These are phyloP conservation scores for Solanum sitiens DNA, from an alignment of 257 asterid species.

Conservation along the genomic window DNA sequence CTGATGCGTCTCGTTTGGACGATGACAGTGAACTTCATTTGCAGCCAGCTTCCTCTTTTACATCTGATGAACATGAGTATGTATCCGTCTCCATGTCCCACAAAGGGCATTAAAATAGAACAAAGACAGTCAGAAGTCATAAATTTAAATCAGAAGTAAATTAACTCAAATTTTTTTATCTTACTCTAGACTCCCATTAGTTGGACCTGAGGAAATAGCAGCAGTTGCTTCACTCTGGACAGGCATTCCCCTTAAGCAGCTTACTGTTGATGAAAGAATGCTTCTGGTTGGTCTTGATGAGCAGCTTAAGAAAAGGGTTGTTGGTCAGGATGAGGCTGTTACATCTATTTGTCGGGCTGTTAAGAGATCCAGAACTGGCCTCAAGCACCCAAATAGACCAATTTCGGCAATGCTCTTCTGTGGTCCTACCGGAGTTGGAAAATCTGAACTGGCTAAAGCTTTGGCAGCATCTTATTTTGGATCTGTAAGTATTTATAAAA, in stretches of 20 bases:
- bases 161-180: background rate
- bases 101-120: background rate
- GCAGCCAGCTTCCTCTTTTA: conserved; percentile 20
- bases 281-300: conserved; percentile 72
- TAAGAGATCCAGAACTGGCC: conserved; percentile 92
- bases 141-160: conserved; percentile 2
- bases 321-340: conserved; percentile 98
- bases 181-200: conserved; percentile 38
- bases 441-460: conserved; percentile 94
- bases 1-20: conserved; percentile 18
- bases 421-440: conserved; percentile 99
- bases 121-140: background rate
- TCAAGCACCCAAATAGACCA: conserved; percentile 91
- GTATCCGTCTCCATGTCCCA: conserved; percentile 18
- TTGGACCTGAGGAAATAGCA: conserved; percentile 92
- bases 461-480: conserved; percentile 89
- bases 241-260: conserved; percentile 83
- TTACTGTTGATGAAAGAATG: conserved; percentile 76
- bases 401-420: conserved; percentile 97
- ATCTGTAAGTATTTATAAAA: conserved; percentile 49
- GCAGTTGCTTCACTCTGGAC: conserved; percentile 89
- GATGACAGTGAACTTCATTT: conserved; percentile 21
- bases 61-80: conserved; percentile 53
- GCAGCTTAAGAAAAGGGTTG: conserved; percentile 82
- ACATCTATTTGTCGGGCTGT: conserved; percentile 86